A percentile compares a stretch with the other conserved stretches of the same genome.
phyloP scores from a whole-genome alignment of 2,329 filamentous ascomycete species.

The Colletotrichum filicis region DNA sequence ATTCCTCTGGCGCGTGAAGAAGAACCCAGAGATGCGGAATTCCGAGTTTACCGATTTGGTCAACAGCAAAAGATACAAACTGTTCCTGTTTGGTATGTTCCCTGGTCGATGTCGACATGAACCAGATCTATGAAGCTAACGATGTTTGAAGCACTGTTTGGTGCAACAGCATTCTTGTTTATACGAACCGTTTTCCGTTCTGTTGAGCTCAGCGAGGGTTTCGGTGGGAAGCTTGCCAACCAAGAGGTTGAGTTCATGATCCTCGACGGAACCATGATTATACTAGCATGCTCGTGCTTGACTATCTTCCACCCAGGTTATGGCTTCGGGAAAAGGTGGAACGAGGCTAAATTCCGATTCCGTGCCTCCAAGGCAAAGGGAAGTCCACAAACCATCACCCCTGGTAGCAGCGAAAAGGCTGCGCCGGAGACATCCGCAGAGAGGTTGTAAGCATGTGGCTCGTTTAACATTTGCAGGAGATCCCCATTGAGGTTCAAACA shows the following conservation, averaged over 20 bases:
- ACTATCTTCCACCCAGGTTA: conserved; percentile 6
- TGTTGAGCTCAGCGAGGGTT: conserved; percentile 10
- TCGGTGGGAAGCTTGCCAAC: conserved; percentile 6
- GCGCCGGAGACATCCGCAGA: not conserved
- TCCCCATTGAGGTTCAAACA: not conserved
- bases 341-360: conserved; percentile 17
- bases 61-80: conserved; percentile 16
- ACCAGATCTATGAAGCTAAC: not conserved
- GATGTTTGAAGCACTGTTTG: not conserved
- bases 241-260: conserved; percentile 16
- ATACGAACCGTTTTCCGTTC: conserved; percentile 11
- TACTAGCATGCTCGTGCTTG: not conserved
- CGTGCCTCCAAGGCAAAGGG: not conserved
- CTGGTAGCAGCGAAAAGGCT: not conserved
- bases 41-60: conserved; percentile 15
- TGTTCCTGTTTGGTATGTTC: conserved; percentile 3
- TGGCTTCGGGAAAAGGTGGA: conserved; percentile 5
- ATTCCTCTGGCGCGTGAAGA: conserved; percentile 13
- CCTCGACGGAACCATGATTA: conserved; percentile 10
- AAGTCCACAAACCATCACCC: not conserved
- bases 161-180: conserved; percentile 4
- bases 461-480: not conserved
- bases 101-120: not conserved
- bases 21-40: conserved; percentile 14
- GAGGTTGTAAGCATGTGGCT: not conserved